Percentiles rank a stretch among this genome's conserved stretches.
Evolutionary conservation across 805 yeast species (phyloP).

Genomic region (Candida loeiensis): DNA sequence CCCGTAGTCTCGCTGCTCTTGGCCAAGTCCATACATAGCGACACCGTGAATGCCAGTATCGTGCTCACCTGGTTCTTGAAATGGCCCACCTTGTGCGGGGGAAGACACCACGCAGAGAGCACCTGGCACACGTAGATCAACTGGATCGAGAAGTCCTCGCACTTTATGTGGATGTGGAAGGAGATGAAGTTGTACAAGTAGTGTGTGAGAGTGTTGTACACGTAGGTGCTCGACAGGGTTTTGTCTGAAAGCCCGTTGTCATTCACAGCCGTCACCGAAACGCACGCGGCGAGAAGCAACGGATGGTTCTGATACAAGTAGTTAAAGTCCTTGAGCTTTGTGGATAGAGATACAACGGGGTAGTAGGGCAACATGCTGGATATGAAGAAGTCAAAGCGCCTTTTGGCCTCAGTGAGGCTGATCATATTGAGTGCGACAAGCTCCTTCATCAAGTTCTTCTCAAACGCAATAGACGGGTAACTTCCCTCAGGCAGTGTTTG

Average conservation of each 20-base stretch:
- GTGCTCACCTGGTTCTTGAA: constrained; percentile 51
- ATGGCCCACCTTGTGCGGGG: constrained; percentile 50
- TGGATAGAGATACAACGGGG: constrained; percentile 47
- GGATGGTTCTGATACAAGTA: constrained; percentile 42
- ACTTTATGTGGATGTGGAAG: constrained; percentile 38
- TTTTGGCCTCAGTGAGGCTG: constrained; percentile 26
- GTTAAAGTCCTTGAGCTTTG: constrained; percentile 32
- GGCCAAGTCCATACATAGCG: constrained; percentile 45
- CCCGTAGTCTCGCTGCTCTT: constrained; percentile 27
- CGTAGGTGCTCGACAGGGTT: constrained; percentile 22
- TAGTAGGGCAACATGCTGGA: constrained; percentile 41
- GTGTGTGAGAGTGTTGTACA: constrained; percentile 41
- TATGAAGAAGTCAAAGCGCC: constrained; percentile 34
- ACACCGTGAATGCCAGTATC: constrained; percentile 41
- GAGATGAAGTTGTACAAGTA: constrained; percentile 46
- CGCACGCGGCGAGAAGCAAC: constrained; percentile 38
- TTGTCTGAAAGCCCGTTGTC: constrained; percentile 20
- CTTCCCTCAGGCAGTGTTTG: not conserved
- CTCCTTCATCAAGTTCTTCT: constrained; percentile 5
- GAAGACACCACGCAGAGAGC: constrained; percentile 51
- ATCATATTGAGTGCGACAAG: not conserved
- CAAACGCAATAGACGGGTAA: constrained; percentile 6
- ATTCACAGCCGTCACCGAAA: constrained; percentile 47
- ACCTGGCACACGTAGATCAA: constrained; percentile 43
- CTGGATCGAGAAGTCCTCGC: constrained; percentile 41